A percentile compares a stretch with the other conserved stretches of the same genome.
These are phyloP conservation scores for Neonectria punicea DNA, from an alignment of 2,329 filamentous ascomycete species.

Conservation along the genomic window DNA sequence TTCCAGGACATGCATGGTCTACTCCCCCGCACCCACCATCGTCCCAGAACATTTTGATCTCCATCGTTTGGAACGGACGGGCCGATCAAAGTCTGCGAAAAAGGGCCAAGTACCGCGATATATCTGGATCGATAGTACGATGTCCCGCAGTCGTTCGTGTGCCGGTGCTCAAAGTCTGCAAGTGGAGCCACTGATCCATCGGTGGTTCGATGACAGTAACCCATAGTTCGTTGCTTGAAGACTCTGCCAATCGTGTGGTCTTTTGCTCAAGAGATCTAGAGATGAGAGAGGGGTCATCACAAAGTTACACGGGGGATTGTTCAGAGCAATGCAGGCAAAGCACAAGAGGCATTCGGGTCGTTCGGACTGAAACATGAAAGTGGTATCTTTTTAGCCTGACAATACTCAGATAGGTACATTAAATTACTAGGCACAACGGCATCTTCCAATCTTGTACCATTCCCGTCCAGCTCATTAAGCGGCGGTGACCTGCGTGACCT, in stretches of 20 bases:
- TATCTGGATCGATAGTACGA: background rate
- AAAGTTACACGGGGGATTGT: background rate
- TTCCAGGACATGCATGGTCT: background rate
- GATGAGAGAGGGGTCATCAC: background rate
- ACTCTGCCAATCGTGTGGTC: background rate
- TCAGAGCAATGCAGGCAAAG: background rate
- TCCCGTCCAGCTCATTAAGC: background rate
- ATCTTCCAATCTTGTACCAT: slow-evolving; percentile 7
- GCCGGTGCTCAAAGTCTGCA: background rate
- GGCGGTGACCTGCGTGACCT: slow-evolving; percentile 40
- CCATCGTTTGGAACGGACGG: background rate
- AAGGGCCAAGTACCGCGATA: background rate
- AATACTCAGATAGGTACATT: slow-evolving; percentile 13
- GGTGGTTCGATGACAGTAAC: background rate
- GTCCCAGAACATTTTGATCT: background rate
- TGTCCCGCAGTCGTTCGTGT: background rate
- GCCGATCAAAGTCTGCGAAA: background rate
- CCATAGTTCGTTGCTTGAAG: background rate
- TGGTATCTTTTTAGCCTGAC: slow-evolving; percentile 16
- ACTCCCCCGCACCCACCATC: background rate
- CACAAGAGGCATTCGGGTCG: background rate
- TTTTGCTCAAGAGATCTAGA: background rate
- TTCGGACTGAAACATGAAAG: slow-evolving; percentile 12
- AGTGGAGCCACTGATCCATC: background rate
- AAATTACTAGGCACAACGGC: slow-evolving; percentile 11